Percentiles rank a stretch among this genome's conserved stretches.
Conservation (phyloP, 2,329 filamentous ascomycete species). For the Talaromyces islandicus region DNA sequence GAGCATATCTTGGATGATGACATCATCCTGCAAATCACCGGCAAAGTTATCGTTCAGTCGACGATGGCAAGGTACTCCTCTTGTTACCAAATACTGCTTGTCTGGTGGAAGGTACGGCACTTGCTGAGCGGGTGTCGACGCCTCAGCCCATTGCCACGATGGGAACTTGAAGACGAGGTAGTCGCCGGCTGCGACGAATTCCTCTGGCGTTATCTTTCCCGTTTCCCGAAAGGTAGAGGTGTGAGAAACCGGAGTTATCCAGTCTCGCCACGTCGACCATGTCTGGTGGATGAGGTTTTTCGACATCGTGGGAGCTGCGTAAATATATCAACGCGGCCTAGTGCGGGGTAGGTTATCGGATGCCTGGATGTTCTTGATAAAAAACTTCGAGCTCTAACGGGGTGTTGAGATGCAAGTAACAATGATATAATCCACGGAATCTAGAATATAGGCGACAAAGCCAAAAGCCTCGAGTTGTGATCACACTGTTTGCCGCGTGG, state of each 20-base stretch:
- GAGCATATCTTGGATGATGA: constrained; percentile 75
- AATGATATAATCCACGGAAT: not conserved
- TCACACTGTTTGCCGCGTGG: not conserved
- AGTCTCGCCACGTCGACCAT: constrained; percentile 85
- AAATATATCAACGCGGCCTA: not conserved
- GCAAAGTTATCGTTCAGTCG: constrained; percentile 91
- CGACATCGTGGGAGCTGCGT: constrained; percentile 11
- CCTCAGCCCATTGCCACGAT: constrained; percentile 94
- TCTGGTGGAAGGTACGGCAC: constrained; percentile 74
- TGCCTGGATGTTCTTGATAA: not conserved
- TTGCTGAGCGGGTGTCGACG: constrained; percentile 72
- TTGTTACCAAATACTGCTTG: constrained; percentile 93
- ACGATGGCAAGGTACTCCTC: constrained; percentile 88
- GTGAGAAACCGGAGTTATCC: constrained; percentile 80
- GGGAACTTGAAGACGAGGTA: constrained; percentile 99
- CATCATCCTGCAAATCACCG: constrained; percentile 81
- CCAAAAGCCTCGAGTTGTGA: not conserved
- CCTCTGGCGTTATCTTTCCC: constrained; percentile 93
- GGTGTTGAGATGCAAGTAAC: not conserved
- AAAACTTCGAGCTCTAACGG: not conserved
- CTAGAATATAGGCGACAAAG: not conserved
- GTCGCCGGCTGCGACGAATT: constrained; percentile 92
- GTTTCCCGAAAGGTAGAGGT: constrained; percentile 90
- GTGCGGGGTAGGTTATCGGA: constrained; percentile 9
- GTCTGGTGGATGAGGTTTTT: constrained; percentile 90